Evolutionary conservation across 2,329 filamentous ascomycete genomes (phyloP), one percentile per base, ranked within the genome.

Genomic region (Trichophyton simii): DNA sequence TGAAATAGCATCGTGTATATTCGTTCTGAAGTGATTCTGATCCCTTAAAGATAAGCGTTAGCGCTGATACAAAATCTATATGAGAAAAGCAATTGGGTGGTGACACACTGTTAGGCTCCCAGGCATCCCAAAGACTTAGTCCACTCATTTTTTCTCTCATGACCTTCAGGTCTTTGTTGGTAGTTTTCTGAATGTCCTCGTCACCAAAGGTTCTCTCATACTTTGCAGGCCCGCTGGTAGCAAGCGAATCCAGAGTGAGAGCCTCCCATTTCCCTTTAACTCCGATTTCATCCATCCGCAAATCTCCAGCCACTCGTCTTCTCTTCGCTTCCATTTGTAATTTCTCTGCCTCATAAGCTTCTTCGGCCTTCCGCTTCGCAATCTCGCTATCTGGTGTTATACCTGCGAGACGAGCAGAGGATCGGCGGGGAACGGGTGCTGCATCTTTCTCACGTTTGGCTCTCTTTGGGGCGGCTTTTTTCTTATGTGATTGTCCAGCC

Each of bases 1-100:
- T 99, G 94, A 67, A 99, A 92, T 0, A 87, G 85, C 68, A 97
- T 84, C 0, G 88, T 82, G 70, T 97, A 99, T 13, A 95, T 82
- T 60, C 92, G 79, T 67, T 96, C 90, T 0, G 91, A 91, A 0
- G 88, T 92, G 57, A 96, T 86, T 71, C 96, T 97, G 68, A 96
- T 94, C 60, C 89, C 89, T 90, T 42, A 13, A 58, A n/a, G 20
- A 22, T 11, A 22, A 25, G 42, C 9, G 55, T 58, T 58, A 58
- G 55, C 22, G 41, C 2, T 66, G 41, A 57, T 36, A 55, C 36
- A 52, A 38, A 8, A 61, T 36, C 9, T 31, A 38, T 38, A 9
- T 38, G 34, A 13, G 34, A 36, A 22, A 44, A 25, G 38, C 18
- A 9, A 34, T 18, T 31, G 9, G 38, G 28, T 55, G 41, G 63